Base-by-base conservation (phyloP, 2,329 filamentous ascomycete genomes). In the Venturia aucupariae region DNA sequence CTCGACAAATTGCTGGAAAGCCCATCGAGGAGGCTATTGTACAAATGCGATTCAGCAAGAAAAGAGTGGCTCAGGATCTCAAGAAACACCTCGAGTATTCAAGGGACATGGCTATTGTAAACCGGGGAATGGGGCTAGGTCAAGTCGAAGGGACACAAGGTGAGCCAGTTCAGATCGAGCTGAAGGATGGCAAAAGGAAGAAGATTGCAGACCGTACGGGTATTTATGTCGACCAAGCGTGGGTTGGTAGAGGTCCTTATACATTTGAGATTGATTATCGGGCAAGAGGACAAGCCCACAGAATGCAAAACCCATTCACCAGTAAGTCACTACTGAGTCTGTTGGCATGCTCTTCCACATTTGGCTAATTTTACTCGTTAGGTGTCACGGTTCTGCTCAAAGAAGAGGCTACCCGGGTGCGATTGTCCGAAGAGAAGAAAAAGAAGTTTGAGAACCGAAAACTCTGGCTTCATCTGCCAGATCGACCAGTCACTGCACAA, bases 1-100 rank as follows among this genome's bases (percentile, higher is more conserved):
- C 93, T 30, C 86, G 89, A 64, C 94, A 97, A 78, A 94, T 99
- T 72, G 83, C 86, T 2, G 94, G 94, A 69, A 97, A 97, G 83
- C 87, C 88, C n/a, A 81, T 99, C 67, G 91, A 95, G 65, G 92
- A 99, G 42, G 94, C 94, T 17, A 90, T 97, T 69, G 78, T 90
- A 64, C 94, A 99, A 81, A 96, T 99, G 90, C 85, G 88, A 64
- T 97, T 93, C 79, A 93, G 88, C 75, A 90, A 91, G 81, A 99
- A 99, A 84, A 93, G 92, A 79, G 89, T 89, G 68, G 90, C 93
- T 7, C 81, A 84, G 69, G 91, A 96, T 71, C 85, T 97, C 35
- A 80, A 84, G 69, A 87, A 86, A 72, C 90, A 94, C 72, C 80
- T 99, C 22, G 85, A 94, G 72, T 83, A 90, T 70, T 92, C 93